phyloP scores from a whole-genome alignment of 2,329 filamentous ascomycete species.

The Aotearoamyces nothofagi region DNA sequence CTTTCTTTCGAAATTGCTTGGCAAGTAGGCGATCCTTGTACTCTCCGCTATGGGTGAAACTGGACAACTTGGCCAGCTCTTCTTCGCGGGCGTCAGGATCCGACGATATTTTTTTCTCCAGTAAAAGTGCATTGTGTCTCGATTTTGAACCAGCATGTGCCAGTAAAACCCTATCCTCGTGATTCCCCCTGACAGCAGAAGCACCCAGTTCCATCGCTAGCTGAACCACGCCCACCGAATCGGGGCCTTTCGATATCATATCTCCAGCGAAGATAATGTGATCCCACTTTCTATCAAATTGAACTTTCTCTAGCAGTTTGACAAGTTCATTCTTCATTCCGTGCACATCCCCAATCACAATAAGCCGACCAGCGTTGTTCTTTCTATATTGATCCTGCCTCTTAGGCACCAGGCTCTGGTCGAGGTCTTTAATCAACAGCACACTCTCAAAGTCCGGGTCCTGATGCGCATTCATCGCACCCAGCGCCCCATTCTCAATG shows the following conservation, averaged over 20 bases:
- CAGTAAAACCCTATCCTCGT: slow-evolving; percentile 76
- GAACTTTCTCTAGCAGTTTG: slow-evolving; percentile 49
- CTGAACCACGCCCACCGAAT: slow-evolving; percentile 64
- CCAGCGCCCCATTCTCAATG: neutral
- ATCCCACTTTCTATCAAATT: slow-evolving; percentile 48
- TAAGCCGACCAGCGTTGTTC: slow-evolving; percentile 39
- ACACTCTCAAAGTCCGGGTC: neutral
- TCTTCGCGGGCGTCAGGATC: slow-evolving; percentile 9
- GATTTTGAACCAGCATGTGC: slow-evolving; percentile 30
- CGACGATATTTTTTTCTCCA: too few species aligned
- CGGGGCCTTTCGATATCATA: slow-evolving; percentile 73
- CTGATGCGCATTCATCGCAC: neutral
- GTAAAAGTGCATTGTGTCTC: slow-evolving; percentile 17
- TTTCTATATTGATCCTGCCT: neutral
- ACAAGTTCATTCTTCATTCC: slow-evolving; percentile 60
- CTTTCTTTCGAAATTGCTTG: slow-evolving; percentile 24
- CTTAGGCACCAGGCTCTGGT: neutral
- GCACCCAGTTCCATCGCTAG: slow-evolving; percentile 60
- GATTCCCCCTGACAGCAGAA: slow-evolving; percentile 77
- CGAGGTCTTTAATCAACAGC: neutral
- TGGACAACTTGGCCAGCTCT: slow-evolving; percentile 12
- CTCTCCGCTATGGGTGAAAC: slow-evolving; percentile 13
- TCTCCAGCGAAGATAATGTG: slow-evolving; percentile 68
- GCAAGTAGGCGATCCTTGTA: slow-evolving; percentile 15
- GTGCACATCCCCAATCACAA: slow-evolving; percentile 86